Evolutionary conservation across 495 filamentous ascomycete genomes (phyloP).

Genomic region (Delitschia confertaspora): DNA sequence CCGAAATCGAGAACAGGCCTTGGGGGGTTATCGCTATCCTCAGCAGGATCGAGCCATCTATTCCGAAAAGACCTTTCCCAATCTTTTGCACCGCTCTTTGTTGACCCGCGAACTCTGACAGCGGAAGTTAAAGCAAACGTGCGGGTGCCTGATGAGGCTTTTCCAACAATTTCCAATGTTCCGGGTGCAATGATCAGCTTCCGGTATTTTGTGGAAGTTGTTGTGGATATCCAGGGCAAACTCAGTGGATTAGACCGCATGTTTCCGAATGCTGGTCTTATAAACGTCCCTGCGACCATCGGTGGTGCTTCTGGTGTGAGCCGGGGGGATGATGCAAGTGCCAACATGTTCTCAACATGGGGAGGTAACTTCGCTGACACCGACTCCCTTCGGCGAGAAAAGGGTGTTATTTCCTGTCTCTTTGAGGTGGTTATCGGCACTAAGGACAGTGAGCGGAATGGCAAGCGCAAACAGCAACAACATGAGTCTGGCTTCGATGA

Average conservation of each 20-base stretch:
- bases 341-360: slow-evolving; percentile 46
- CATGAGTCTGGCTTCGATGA: slow-evolving; percentile 8
- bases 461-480: slow-evolving; percentile 35
- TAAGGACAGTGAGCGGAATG: slow-evolving; percentile 59
- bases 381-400: slow-evolving; percentile 72
- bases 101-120: slow-evolving; percentile 70
- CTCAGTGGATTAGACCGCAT: slow-evolving; percentile 59
- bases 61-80: slow-evolving; percentile 93
- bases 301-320: slow-evolving; percentile 13
- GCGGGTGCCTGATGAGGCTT: slow-evolving; percentile 78
- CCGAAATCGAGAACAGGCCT: slow-evolving; percentile 64
- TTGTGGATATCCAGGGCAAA: slow-evolving; percentile 85
- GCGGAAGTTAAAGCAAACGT: slow-evolving; percentile 71
- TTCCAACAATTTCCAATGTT: slow-evolving; percentile 82
- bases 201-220: slow-evolving; percentile 84
- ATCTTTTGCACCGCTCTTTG: slow-evolving; percentile 72
- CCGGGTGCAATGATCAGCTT: slow-evolving; percentile 90
- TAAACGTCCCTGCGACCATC: slow-evolving; percentile 36
- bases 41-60: slow-evolving; percentile 69
- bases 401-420: slow-evolving; percentile 70
- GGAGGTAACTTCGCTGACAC: slow-evolving; percentile 80
- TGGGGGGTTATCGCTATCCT: slow-evolving; percentile 71
- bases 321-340: slow-evolving; percentile 26
- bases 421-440: slow-evolving; percentile 89
- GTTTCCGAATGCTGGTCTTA: slow-evolving; percentile 49